A percentile compares a stretch with the other conserved stretches of the same genome.
phyloP scores from a whole-genome alignment of 768 basidiomycete species.

The Coprinellus aureogranulatus region DNA sequence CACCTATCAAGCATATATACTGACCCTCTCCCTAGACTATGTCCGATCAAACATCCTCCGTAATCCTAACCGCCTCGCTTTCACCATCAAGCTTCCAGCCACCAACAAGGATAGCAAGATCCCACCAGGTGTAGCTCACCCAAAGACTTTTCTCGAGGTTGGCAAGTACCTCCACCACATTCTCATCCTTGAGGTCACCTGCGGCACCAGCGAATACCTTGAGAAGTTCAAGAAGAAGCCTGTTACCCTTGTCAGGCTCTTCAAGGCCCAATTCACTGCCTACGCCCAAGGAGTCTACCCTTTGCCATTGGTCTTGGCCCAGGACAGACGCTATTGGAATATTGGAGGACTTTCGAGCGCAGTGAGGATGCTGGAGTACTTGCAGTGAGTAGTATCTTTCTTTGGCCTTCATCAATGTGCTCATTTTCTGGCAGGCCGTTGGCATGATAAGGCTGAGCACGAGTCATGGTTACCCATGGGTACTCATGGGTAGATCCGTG shows the following conservation, averaged over 20 bases:
- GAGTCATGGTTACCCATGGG: no score
- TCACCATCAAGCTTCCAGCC: conserved; percentile 20
- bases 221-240: conserved; percentile 16
- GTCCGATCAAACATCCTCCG: conserved; percentile 24
- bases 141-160: conserved; percentile 25
- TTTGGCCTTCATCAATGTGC: not conserved
- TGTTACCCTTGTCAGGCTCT: conserved; percentile 14
- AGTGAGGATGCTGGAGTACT: conserved; percentile 26
- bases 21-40: conserved; percentile 13
- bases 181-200: conserved; percentile 17
- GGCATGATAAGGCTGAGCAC: no score
- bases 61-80: conserved; percentile 24
- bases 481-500: no score
- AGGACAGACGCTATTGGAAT: conserved; percentile 18
- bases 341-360: conserved; percentile 20
- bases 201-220: conserved; percentile 17
- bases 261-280: conserved; percentile 22
- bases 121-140: conserved; percentile 19
- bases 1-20: not conserved
- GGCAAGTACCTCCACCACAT: conserved; percentile 18
- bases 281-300: conserved; percentile 23
- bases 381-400: conserved; percentile 22
- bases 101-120: conserved; percentile 14
- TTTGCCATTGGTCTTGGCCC: conserved; percentile 20
- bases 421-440: conserved; percentile 21